These are phyloP conservation scores for Eucommia ulmoides DNA, from an alignment of 257 asterid genomes.

Conservation along the genomic window DNA sequence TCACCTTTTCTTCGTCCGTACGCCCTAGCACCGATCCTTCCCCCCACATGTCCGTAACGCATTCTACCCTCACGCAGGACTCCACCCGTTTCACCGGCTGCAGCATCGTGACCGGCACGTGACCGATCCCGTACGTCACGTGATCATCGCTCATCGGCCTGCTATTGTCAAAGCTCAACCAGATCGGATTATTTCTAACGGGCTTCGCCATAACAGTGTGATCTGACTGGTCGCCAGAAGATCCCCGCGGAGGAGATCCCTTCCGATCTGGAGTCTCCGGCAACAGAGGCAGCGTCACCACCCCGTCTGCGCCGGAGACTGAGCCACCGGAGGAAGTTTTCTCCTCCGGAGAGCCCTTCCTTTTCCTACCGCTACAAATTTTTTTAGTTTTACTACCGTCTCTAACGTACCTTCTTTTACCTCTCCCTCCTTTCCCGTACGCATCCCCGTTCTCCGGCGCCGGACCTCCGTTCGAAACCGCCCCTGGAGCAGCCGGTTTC, in stretches of 20 bases:
- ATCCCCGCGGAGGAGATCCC: constrained; percentile 5
- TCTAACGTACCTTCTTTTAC: constrained; percentile 29
- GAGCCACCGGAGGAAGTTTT: constrained; percentile 22
- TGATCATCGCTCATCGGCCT: neutral
- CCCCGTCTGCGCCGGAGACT: constrained; percentile 15
- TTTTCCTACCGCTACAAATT: constrained; percentile 10
- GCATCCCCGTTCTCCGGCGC: constrained; percentile 13
- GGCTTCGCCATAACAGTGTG: neutral
- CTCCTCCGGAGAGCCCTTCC: constrained; percentile 10
- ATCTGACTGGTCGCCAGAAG: constrained; percentile 7
- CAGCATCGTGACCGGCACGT: constrained; percentile 7
- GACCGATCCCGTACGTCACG: constrained; percentile 4
- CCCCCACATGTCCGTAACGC: constrained; percentile 38
- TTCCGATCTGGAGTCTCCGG: constrained; percentile 25
- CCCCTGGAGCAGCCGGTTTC: constrained; percentile 30
- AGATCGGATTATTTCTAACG: constrained; percentile 15
- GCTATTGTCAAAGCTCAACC: constrained; percentile 36
- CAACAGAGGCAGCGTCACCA: constrained; percentile 33
- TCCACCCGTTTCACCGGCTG: constrained; percentile 9
- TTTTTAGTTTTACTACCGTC: constrained; percentile 9
- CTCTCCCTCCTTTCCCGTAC: constrained; percentile 15
- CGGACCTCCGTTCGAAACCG: constrained; percentile 16
- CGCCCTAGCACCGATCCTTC: constrained; percentile 18
- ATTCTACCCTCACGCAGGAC: constrained; percentile 42
- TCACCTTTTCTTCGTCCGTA: constrained; percentile 39